Percentiles rank a stretch among this genome's conserved stretches.
These are phyloP conservation scores for Macrocystidia cucumis DNA, from an alignment of 1,284 basidiomycete species.

Conservation along the genomic window DNA sequence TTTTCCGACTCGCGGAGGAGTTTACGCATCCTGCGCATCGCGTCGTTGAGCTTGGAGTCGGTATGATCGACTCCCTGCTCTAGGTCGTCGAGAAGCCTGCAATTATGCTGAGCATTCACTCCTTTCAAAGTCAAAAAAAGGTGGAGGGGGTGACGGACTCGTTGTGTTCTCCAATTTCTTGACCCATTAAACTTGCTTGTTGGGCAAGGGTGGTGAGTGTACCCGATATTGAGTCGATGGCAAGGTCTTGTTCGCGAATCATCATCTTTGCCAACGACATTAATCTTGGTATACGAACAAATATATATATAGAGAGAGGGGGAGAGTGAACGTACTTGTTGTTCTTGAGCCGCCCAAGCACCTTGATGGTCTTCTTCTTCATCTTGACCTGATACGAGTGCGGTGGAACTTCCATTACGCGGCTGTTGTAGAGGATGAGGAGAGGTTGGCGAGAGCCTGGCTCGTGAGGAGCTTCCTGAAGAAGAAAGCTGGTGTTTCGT, in stretches of 20 bases:
- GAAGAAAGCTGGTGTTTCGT: constrained; percentile 51
- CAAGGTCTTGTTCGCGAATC: constrained; percentile 79
- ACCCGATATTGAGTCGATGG: constrained; percentile 79
- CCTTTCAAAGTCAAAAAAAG: background rate
- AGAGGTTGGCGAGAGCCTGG: too few relatives aligned
- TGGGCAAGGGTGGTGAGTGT: constrained; percentile 75
- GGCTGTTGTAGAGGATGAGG: too few relatives aligned
- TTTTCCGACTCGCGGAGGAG: constrained; percentile 82
- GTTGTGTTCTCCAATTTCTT: constrained; percentile 82
- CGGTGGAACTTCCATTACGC: constrained; percentile 5
- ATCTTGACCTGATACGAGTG: constrained; percentile 10
- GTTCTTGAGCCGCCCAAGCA: constrained; percentile 79
- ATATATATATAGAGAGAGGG: too few relatives aligned
- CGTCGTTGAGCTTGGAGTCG: constrained; percentile 60
- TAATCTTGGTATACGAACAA: too few relatives aligned
- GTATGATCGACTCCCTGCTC: constrained; percentile 70
- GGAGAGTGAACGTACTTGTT: constrained; percentile 44
- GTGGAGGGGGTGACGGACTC: constrained; percentile 46
- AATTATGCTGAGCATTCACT: constrained; percentile 5
- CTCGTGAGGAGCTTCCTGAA: too few relatives aligned
- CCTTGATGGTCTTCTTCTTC: constrained; percentile 51
- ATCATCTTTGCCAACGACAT: constrained; percentile 69
- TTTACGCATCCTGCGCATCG: constrained; percentile 68
- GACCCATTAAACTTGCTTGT: constrained; percentile 88
- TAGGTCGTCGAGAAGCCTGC: constrained; percentile 69